Conservation (phyloP, 78 protist genomes). For the Creolimax fragrantissima region DNA sequence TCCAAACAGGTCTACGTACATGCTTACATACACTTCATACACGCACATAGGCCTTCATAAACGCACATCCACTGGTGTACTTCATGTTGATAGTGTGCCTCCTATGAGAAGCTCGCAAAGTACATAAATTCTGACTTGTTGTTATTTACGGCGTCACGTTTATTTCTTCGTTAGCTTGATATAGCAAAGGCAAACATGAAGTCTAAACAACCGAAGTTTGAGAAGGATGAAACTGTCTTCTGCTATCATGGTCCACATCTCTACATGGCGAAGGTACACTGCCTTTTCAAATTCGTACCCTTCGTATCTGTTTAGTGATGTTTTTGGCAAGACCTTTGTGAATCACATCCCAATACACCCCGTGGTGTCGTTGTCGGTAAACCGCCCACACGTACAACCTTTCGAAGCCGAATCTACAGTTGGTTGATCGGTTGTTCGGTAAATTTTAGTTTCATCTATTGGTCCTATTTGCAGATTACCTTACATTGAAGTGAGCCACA, state of each 20-base stretch:
- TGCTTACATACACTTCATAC: no score
- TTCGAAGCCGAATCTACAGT: neutral
- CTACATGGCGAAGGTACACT: neutral
- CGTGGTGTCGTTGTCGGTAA: neutral
- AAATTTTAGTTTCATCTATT: no score
- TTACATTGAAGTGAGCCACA: no score
- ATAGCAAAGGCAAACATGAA: neutral
- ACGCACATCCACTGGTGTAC: no score
- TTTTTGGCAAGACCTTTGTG: neutral
- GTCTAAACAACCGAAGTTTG: neutral
- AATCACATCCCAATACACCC: neutral
- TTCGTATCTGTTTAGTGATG: neutral
- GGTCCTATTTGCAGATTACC: no score
- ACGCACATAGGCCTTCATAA: no score
- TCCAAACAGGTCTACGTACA: no score
- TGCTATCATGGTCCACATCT: slow-evolving; percentile 16
- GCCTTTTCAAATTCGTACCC: neutral
- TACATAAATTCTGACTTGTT: no score
- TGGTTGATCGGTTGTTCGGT: neutral
- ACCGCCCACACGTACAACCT: neutral
- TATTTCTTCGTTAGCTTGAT: neutral
- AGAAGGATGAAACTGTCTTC: slow-evolving; percentile 1
- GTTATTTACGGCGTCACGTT: no score
- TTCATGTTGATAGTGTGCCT: no score
- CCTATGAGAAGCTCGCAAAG: no score